Evolutionary conservation across 2,329 filamentous ascomycete genomes (phyloP).

Genomic region (Penicillium sp.): DNA sequence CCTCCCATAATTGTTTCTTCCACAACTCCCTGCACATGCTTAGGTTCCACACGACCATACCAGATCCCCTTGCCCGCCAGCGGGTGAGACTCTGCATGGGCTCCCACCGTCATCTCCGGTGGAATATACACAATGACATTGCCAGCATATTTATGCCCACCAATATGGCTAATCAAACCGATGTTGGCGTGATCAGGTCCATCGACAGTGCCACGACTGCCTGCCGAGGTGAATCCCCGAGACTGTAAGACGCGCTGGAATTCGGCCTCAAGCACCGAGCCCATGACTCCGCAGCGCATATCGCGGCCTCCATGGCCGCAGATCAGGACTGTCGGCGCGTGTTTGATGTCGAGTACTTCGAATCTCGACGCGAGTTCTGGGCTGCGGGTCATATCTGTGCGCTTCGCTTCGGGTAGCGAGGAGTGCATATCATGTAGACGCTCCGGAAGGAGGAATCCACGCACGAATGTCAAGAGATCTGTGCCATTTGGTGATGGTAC

Average conservation of each 20-base stretch:
- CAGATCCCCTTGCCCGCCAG: constrained; percentile 59
- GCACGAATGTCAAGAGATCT: constrained; percentile 44
- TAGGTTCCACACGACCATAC: constrained; percentile 75
- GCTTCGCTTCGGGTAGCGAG: constrained; percentile 28
- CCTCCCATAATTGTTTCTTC: constrained; percentile 81
- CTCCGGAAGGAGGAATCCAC: constrained; percentile 39
- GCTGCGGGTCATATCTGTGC: constrained; percentile 44
- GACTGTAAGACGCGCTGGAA: constrained; percentile 53
- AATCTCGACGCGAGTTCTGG: constrained; percentile 49
- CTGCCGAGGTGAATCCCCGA: constrained; percentile 28
- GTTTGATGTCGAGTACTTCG: constrained; percentile 60
- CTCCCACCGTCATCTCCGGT: constrained; percentile 27
- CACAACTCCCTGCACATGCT: constrained; percentile 86
- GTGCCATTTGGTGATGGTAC: constrained; percentile 37
- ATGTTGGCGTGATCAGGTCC: constrained; percentile 35
- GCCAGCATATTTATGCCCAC: constrained; percentile 91
- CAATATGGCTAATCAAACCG: constrained; percentile 69
- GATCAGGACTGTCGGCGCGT: constrained; percentile 61
- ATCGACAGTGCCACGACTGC: constrained; percentile 25
- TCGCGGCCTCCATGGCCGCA: constrained; percentile 86
- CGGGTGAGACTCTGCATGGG: constrained; percentile 25
- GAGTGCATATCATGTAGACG: constrained; percentile 33
- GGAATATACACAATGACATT: constrained; percentile 81
- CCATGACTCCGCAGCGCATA: constrained; percentile 73
- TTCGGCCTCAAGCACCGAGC: constrained; percentile 65